Base-by-base conservation (phyloP, 257 asterid species). In the Sherardia arvensis region DNA sequence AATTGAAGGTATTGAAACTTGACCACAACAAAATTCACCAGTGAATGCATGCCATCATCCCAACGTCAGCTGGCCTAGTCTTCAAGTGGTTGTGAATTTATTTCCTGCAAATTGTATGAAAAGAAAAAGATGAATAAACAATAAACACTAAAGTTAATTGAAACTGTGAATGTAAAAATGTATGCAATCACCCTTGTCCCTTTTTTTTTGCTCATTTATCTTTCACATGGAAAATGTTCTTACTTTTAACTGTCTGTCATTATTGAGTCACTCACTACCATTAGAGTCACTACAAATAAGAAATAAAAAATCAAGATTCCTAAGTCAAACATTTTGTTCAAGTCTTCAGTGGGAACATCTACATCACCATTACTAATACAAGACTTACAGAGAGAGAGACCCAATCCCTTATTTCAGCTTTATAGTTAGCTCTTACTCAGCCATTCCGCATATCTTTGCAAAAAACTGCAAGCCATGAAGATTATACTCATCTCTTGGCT, bases 381-480 rank as follows among this genome's bases (percentile, higher is more conserved):
- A 48, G 10, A 48, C 2, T n/a, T 49, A 43, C 26, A 49, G 26
- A 5, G 12, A n/a, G 12, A n/a, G 12, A 1, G 12, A 4, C 26
- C 56, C 27, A 49, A 18, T 20, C 57, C 58, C 21, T 53, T 53
- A 28, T 53, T 23, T 10, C 12, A 9, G 58, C 27, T 3, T 53
- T 1, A 22, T 51, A 51, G 0, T 21, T 53, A 7, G 59, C n/a
- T 7, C 21, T n/a, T 21, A 8, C 7, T 49, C 10, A 49, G 26
- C 11, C 0, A 7, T 47, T 47, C 53, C 17, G 0, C 55, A 23
- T 1, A 5, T 4, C 1, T 20, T 6, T 18, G 5, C 27, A 18
- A 6, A 12, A 49, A 49, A 7, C 56, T 48, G 25, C 10, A 20
- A 48, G 12, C 69, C 77, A 87, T 87, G 97, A 85, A 70, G 78